These are phyloP conservation scores for Colletotrichum paranaense DNA, from an alignment of 2,329 filamentous ascomycete species.

Conservation along the genomic window DNA sequence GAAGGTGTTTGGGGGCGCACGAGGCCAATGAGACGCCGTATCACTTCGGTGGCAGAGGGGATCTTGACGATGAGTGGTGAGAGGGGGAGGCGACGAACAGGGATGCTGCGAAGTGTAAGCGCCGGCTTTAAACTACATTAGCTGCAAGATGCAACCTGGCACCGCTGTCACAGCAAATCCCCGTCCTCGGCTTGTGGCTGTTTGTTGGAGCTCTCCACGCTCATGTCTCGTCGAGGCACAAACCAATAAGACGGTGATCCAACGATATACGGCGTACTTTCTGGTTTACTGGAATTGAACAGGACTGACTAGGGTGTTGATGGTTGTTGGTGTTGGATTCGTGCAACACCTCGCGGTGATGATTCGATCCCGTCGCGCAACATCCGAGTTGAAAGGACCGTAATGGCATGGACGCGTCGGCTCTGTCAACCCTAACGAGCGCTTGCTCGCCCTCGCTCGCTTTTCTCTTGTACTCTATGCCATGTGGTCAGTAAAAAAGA, in stretches of 20 bases:
- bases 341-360: slow-evolving; percentile 2
- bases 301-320: neutral
- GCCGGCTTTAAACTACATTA: slow-evolving; percentile 24
- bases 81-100: slow-evolving; percentile 19
- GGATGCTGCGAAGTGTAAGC: slow-evolving; percentile 34
- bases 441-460: neutral
- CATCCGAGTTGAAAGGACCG: neutral
- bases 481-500: neutral
- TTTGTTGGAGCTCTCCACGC: neutral
- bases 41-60: slow-evolving; percentile 16
- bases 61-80: slow-evolving; percentile 26
- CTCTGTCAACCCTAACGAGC: neutral
- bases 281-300: neutral
- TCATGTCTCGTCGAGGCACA: too few species aligned
- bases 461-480: neutral
- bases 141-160: slow-evolving; percentile 13
- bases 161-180: slow-evolving; percentile 10
- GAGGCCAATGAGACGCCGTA: slow-evolving; percentile 17
- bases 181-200: neutral
- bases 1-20: neutral
- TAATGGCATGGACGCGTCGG: neutral
- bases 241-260: neutral
- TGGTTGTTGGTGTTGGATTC: neutral
- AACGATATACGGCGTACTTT: neutral
- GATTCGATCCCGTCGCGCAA: slow-evolving; percentile 1